phyloP scores from a whole-genome alignment of 139 green algal species.

The Microglena sp. region DNA sequence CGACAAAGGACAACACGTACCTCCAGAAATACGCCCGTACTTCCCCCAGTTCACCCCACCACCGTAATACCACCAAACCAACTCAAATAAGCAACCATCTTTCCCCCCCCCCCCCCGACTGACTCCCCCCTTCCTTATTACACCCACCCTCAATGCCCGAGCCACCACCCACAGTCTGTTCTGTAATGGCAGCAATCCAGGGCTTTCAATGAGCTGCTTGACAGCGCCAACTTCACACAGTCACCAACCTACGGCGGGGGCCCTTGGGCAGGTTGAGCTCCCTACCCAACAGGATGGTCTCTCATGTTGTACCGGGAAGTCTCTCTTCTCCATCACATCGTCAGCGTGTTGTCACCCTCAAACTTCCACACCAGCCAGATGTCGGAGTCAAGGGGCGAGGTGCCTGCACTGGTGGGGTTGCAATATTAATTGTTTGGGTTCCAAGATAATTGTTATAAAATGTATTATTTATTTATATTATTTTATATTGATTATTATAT shows the following conservation, averaged over 20 bases:
- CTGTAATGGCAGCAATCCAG: too few relatives aligned
- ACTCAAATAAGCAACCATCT: neutral
- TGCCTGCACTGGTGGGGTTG: neutral
- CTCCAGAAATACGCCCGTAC: too few relatives aligned
- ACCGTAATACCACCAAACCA: too few relatives aligned
- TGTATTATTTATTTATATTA: too few relatives aligned
- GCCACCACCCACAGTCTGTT: too few relatives aligned
- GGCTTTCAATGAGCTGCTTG: neutral
- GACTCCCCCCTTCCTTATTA: neutral
- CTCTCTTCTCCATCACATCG: conserved; percentile 58
- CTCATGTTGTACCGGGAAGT: conserved; percentile 91
- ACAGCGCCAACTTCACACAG: conserved; percentile 20
- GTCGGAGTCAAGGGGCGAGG: conserved; percentile 7
- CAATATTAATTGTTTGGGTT: too few relatives aligned
- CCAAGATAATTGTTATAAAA: too few relatives aligned
- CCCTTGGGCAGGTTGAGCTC: conserved; percentile 56
- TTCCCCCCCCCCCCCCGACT: neutral
- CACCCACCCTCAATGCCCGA: neutral
- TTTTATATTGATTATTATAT: too few relatives aligned
- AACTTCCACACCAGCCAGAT: conserved; percentile 72
- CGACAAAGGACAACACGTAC: too few relatives aligned
- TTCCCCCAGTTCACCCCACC: too few relatives aligned
- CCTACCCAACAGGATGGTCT: conserved; percentile 64
- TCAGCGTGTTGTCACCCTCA: conserved; percentile 68
- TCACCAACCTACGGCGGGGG: conserved; percentile 17